Conservation (phyloP, 345 rosid species). For the Aurinia saxatilis region DNA sequence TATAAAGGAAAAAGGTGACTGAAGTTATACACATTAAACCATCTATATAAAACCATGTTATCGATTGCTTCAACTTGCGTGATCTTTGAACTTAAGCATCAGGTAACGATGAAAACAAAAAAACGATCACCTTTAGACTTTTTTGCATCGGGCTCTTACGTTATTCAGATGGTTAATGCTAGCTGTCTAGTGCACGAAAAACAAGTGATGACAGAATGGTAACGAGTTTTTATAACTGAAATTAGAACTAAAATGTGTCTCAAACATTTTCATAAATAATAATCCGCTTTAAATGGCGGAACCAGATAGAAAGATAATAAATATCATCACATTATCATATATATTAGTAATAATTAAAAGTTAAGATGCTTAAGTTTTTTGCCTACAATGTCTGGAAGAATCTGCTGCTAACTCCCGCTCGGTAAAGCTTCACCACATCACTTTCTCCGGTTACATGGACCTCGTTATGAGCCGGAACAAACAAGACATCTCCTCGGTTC, state of each 20-base stretch:
- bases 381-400: constrained; percentile 39
- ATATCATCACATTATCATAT: no score
- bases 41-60: no score
- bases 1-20: no score
- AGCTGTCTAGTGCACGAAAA: no score
- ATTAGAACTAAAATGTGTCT: not conserved
- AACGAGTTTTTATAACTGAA: not conserved
- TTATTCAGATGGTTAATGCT: no score
- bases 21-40: no score
- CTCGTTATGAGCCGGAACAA: constrained; percentile 61
- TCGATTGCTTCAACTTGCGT: no score
- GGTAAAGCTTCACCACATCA: constrained; percentile 52
- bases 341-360: not conserved
- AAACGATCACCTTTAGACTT: no score
- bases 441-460: constrained; percentile 40
- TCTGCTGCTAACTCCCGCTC: constrained; percentile 79
- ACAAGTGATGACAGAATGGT: no score
- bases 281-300: not conserved
- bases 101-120: no score
- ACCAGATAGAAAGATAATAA: not conserved
- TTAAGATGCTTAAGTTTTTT: not conserved
- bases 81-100: no score
- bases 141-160: no score
- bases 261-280: not conserved
- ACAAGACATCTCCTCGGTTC: constrained; percentile 67